Conservation (phyloP, 2,329 filamentous ascomycete species). For the Fusarium foetens region DNA sequence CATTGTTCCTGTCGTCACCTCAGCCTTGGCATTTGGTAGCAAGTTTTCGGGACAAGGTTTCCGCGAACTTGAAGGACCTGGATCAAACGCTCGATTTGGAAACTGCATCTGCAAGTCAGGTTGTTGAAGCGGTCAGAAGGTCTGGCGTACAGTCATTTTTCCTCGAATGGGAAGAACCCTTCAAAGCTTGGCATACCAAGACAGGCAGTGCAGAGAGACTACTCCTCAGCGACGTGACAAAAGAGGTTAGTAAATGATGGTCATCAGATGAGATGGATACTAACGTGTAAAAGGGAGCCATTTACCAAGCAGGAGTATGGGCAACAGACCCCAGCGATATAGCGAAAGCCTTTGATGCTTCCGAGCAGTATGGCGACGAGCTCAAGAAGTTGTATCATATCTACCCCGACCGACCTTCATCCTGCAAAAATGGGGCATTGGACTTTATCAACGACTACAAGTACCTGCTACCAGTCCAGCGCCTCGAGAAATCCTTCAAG, state of each 20-base stretch:
- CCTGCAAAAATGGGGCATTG: slow-evolving; percentile 53
- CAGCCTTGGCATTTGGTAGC: slow-evolving; percentile 37
- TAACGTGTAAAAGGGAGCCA: not conserved
- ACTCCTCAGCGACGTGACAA: not conserved
- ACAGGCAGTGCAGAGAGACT: not conserved
- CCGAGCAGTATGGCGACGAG: slow-evolving; percentile 38
- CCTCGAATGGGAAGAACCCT: slow-evolving; percentile 8
- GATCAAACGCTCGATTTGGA: slow-evolving; percentile 36
- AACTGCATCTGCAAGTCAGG: not conserved
- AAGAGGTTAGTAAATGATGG: not conserved
- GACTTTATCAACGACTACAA: slow-evolving; percentile 51
- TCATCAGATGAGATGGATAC: accelerated
- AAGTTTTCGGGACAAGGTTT: not conserved
- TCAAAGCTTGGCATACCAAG: slow-evolving; percentile 5
- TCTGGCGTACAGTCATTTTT: slow-evolving; percentile 3
- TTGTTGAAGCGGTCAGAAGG: slow-evolving; percentile 6
- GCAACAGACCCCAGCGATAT: accelerated
- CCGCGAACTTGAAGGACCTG: not conserved
- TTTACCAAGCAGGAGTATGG: slow-evolving; percentile 7
- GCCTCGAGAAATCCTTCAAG: not conserved
- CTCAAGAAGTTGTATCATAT: slow-evolving; percentile 55
- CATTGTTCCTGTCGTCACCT: slow-evolving; percentile 55
- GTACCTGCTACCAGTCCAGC: slow-evolving; percentile 45
- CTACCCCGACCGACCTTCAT: slow-evolving; percentile 50
- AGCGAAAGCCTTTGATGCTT: not conserved